These are phyloP conservation scores for Litsea cubeba DNA, from an alignment of 164 flowering plant genomes.

Conservation along the genomic window DNA sequence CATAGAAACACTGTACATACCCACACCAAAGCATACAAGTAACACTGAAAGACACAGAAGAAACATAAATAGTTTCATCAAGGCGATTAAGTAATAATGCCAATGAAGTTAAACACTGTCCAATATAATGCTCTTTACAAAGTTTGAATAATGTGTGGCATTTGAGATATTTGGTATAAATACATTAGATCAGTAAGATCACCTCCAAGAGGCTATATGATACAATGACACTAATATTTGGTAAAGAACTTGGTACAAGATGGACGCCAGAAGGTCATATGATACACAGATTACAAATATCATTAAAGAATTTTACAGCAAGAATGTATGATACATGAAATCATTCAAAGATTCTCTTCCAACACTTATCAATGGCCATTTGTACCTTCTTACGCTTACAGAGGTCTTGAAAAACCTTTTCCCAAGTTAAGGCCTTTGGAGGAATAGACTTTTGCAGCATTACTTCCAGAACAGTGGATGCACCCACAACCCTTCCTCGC, in stretches of 20 bases:
- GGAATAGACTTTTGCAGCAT: conserved; percentile 71
- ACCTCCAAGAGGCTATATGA: background rate
- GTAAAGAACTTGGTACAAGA: background rate
- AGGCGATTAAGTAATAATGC: background rate
- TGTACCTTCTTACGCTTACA: conserved; percentile 50
- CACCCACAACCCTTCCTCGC: conserved; percentile 47
- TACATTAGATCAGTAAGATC: conserved; percentile 5
- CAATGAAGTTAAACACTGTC: background rate
- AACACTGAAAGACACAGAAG: too few relatives aligned
- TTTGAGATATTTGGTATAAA: background rate
- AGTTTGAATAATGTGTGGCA: background rate
- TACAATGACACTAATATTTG: too few relatives aligned
- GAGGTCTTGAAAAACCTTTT: conserved; percentile 40
- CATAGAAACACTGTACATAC: too few relatives aligned
- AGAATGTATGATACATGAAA: conserved; percentile 15
- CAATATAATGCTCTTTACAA: background rate
- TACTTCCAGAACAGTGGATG: conserved; percentile 54
- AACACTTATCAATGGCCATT: conserved; percentile 50
- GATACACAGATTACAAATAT: conserved; percentile 8
- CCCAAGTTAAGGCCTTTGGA: conserved; percentile 66
- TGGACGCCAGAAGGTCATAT: background rate
- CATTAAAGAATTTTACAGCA: conserved; percentile 17
- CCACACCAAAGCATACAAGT: too few relatives aligned
- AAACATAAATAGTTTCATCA: too few relatives aligned
- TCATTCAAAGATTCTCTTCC: conserved; percentile 40